Conservation (phyloP, 352 stramenopile genomes). For the Peronospora destructor region DNA sequence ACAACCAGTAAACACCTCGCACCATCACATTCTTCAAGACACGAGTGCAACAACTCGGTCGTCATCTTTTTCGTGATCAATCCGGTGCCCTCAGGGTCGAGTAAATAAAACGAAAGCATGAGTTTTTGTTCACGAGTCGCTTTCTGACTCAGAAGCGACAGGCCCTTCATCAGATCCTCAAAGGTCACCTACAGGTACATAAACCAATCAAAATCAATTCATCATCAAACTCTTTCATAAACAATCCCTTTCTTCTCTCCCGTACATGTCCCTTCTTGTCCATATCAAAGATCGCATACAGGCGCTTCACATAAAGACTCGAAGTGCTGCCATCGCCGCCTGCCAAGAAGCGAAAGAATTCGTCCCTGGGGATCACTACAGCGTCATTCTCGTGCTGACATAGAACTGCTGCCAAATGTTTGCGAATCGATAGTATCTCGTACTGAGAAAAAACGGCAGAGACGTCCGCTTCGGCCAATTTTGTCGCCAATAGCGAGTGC, state of each 20-base stretch:
- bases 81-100: slow-evolving; percentile 69
- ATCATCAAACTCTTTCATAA: background rate
- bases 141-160: slow-evolving; percentile 81
- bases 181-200: slow-evolving; percentile 55
- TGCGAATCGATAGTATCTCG: slow-evolving; percentile 75
- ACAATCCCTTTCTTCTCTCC: background rate
- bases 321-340: slow-evolving; percentile 52
- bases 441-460: slow-evolving; percentile 65
- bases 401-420: slow-evolving; percentile 62
- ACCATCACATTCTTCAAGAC: slow-evolving; percentile 81
- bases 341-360: slow-evolving; percentile 82
- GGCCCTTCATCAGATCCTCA: slow-evolving; percentile 70
- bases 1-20: slow-evolving; percentile 6
- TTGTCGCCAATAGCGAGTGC: slow-evolving; percentile 51
- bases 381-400: slow-evolving; percentile 59
- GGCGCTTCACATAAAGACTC: slow-evolving; percentile 77
- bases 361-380: slow-evolving; percentile 75
- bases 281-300: slow-evolving; percentile 85
- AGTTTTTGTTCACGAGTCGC: slow-evolving; percentile 83
- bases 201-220: background rate
- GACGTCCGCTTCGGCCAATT: slow-evolving; percentile 66
- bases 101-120: slow-evolving; percentile 77
- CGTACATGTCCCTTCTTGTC: slow-evolving; percentile 56
- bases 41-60: slow-evolving; percentile 74
- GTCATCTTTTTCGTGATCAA: slow-evolving; percentile 83